Conservation (phyloP, 1,284 basidiomycete genomes). For the Sanguinoderma infundibulare region DNA sequence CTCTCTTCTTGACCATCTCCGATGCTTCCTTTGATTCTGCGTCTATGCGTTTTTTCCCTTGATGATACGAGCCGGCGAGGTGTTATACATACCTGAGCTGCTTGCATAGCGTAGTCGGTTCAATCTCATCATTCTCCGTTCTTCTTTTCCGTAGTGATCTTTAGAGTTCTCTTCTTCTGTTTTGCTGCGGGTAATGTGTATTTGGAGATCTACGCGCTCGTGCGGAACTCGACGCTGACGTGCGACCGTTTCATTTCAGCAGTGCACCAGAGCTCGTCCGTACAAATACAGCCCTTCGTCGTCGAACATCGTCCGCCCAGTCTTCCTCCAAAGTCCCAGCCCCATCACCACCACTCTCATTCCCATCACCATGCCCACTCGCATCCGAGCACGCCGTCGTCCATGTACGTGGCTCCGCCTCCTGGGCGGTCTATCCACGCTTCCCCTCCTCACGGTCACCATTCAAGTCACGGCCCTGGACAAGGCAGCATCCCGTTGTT, state of each 20-base stretch:
- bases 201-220: neutral
- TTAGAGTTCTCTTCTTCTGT: no score
- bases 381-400: conserved; percentile 27
- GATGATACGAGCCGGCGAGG: no score
- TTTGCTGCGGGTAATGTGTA: no score
- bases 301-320: conserved; percentile 22
- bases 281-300: conserved; percentile 21
- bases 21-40: no score
- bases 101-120: no score
- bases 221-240: neutral
- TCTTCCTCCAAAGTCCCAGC: conserved; percentile 6
- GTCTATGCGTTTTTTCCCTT: no score
- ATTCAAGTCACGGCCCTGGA: conserved; percentile 21
- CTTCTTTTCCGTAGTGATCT: no score
- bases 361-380: conserved; percentile 22
- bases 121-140: no score
- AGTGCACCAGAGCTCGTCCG: conserved; percentile 12
- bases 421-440: conserved; percentile 14
- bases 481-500: conserved; percentile 30
- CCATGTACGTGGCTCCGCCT: conserved; percentile 35
- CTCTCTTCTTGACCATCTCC: no score
- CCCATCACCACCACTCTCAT: conserved; percentile 3
- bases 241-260: neutral
- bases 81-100: neutral
- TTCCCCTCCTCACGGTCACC: conserved; percentile 19